A percentile compares a stretch with the other conserved stretches of the same genome.
These are phyloP conservation scores for Neoarthrinium moseri DNA, from an alignment of 2,329 filamentous ascomycete genomes.

Conservation along the genomic window DNA sequence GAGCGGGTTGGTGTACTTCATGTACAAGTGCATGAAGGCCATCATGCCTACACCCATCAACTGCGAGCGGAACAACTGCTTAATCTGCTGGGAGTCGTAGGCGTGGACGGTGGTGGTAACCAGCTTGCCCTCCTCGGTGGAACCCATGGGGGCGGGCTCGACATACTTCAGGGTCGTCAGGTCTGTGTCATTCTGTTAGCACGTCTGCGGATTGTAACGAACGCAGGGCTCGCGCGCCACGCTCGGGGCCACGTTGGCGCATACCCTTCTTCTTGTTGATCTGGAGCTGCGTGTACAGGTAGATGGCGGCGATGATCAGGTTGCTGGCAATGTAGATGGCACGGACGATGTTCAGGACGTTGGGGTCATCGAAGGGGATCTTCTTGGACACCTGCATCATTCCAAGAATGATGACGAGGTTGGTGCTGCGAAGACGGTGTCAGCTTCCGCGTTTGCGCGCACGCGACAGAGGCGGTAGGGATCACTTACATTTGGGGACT, in stretches of 20 bases:
- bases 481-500: conserved; percentile 62
- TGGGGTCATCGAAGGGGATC: conserved; percentile 86
- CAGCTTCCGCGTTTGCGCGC: conserved; percentile 16
- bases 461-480: not conserved
- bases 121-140: conserved; percentile 89
- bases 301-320: conserved; percentile 79
- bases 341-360: conserved; percentile 56
- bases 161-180: conserved; percentile 98
- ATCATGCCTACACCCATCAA: conserved; percentile 98
- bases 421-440: conserved; percentile 61
- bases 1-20: conserved; percentile 99
- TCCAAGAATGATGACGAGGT: conserved; percentile 90
- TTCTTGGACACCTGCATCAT: conserved; percentile 99
- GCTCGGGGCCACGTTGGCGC: conserved; percentile 21
- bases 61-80: conserved; percentile 82
- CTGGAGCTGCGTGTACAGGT: conserved; percentile 78
- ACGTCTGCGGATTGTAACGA: not conserved
- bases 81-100: conserved; percentile 87
- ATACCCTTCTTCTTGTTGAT: conserved; percentile 98
- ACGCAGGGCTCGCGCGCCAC: not conserved
- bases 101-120: conserved; percentile 95
- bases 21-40: conserved; percentile 97
- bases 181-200: conserved; percentile 54
- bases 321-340: conserved; percentile 61
- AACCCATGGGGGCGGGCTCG: conserved; percentile 91